A percentile compares a stretch with the other conserved stretches of the same genome.
These are phyloP conservation scores for Angomonas ambiguus DNA, from an alignment of 208 protist genomes.

Conservation along the genomic window DNA sequence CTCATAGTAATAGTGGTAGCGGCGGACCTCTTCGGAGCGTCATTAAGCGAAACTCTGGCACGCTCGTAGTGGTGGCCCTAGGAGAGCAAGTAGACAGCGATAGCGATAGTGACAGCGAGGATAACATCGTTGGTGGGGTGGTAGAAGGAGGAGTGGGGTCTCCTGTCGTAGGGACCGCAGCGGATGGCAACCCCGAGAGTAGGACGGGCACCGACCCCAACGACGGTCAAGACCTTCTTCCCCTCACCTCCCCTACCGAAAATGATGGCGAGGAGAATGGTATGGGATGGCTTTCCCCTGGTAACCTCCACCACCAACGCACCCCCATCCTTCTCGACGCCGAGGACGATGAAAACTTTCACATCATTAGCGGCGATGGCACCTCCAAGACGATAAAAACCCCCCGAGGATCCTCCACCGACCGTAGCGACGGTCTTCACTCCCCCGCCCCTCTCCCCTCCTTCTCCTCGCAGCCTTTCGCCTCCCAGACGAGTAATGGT, in stretches of 20 bases:
- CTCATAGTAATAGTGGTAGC: neutral
- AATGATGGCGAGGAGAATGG: conserved; percentile 14
- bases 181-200: too few relatives aligned
- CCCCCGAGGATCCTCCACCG: neutral
- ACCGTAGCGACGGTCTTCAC: neutral
- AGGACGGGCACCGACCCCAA: too few relatives aligned
- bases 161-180: too few relatives aligned
- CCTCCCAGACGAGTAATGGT: too few relatives aligned
- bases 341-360: conserved; percentile 38
- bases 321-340: conserved; percentile 71
- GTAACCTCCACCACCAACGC: conserved; percentile 60
- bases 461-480: too few relatives aligned
- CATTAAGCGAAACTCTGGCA: neutral
- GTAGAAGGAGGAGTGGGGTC: neutral
- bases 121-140: neutral
- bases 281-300: conserved; percentile 37
- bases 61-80: conserved; percentile 8
- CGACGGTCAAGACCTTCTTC: neutral
- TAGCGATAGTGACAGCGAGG: conserved; percentile 1
- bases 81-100: neutral
- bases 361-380: conserved; percentile 7
- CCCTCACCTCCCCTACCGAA: neutral
- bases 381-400: neutral
- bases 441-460: neutral
- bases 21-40: neutral